These are phyloP conservation scores for Colletotrichum aenigma DNA, from an alignment of 2,329 filamentous ascomycete genomes.

Conservation along the genomic window DNA sequence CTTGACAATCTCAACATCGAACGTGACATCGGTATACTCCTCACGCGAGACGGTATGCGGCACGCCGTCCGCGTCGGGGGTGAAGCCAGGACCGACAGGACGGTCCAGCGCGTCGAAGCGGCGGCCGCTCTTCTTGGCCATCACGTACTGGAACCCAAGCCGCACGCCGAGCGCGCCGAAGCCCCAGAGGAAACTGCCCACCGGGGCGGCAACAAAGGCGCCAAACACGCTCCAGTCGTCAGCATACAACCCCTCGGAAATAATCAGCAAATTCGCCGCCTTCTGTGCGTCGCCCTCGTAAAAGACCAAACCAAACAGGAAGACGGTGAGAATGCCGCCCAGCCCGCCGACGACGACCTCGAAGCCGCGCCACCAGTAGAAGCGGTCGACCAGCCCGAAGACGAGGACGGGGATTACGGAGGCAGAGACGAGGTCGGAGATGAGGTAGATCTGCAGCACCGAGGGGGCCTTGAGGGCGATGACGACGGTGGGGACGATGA, in stretches of 20 bases:
- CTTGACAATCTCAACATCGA: conserved; percentile 39
- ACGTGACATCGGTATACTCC: conserved; percentile 28
- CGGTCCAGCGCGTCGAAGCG: conserved; percentile 72
- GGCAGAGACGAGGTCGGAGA: conserved; percentile 80
- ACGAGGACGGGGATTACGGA: conserved; percentile 76
- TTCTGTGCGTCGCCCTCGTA: conserved; percentile 72
- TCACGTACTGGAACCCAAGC: conserved; percentile 60
- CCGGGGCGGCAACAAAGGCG: conserved; percentile 79
- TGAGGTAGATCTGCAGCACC: conserved; percentile 82
- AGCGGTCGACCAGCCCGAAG: conserved; percentile 69
- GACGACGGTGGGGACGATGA: conserved; percentile 77
- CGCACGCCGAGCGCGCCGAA: conserved; percentile 66
- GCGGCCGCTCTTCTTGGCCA: conserved; percentile 61
- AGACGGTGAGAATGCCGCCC: conserved; percentile 79
- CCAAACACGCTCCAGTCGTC: conserved; percentile 84
- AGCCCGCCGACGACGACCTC: conserved; percentile 81
- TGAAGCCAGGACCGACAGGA: conserved; percentile 33
- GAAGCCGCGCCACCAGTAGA: conserved; percentile 79
- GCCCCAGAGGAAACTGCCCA: conserved; percentile 77
- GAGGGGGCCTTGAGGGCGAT: conserved; percentile 76
- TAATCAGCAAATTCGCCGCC: conserved; percentile 71
- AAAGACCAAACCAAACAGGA: conserved; percentile 81
- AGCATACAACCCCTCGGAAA: conserved; percentile 76
- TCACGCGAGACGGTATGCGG: conserved; percentile 25
- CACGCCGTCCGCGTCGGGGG: background rate